Evolutionary conservation across 1,284 basidiomycete species (phyloP).

Genomic region (Cutaneotrichosporon cutaneum): DNA sequence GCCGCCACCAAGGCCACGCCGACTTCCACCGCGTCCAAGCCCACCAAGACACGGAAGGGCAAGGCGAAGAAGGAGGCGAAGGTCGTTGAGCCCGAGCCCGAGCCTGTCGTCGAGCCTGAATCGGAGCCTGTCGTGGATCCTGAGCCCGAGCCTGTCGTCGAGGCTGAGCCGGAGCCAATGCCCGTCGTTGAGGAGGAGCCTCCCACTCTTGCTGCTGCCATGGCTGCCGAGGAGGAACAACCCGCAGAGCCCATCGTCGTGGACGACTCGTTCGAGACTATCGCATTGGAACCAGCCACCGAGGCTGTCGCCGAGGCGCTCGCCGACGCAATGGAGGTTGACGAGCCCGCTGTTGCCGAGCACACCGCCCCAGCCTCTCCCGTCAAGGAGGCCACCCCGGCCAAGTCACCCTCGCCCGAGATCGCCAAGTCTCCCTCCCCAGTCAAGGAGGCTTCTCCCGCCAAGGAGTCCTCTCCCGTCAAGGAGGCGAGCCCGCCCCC

Average conservation of each 20-base stretch:
- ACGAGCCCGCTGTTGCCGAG: conserved; percentile 4
- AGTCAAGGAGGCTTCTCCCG: conserved; percentile 1
- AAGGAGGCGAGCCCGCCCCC: conserved; percentile 8
- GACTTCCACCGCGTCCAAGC: conserved; percentile 10
- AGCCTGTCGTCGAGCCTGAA: conserved; percentile 3
- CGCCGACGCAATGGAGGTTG: neutral
- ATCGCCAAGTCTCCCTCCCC: conserved; percentile 1
- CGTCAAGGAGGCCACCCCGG: neutral
- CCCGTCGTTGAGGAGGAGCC: conserved; percentile 3
- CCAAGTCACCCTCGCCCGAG: conserved; percentile 1
- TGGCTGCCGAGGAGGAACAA: conserved; percentile 6
- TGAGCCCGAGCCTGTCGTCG: neutral
- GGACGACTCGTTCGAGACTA: conserved; percentile 10
- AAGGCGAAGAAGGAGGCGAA: conserved; percentile 8
- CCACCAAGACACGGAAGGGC: conserved; percentile 5
- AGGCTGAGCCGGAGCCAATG: neutral
- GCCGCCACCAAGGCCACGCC: neutral
- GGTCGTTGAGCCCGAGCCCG: neutral
- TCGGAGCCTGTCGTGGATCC: conserved; percentile 5
- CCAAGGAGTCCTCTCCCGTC: conserved; percentile 9
- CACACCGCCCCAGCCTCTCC: neutral
- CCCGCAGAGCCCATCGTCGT: conserved; percentile 9
- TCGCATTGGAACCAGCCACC: neutral
- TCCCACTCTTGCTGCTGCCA: no score
- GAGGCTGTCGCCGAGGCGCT: neutral